A percentile compares a stretch with the other conserved stretches of the same genome.
Conservation (phyloP, 148 eudicot genomes). For the Vaccinium macrocarpon region DNA sequence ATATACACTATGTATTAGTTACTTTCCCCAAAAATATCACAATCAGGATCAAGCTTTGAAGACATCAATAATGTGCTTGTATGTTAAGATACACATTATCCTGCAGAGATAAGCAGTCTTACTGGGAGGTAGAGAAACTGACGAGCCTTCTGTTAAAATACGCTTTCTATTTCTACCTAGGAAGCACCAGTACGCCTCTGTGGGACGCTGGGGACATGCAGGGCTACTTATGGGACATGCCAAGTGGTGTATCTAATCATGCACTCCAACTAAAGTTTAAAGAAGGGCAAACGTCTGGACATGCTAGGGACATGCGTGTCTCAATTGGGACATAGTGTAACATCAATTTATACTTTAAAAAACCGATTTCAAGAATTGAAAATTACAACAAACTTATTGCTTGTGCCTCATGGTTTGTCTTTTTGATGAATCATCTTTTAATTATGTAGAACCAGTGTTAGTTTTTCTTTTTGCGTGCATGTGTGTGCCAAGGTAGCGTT, state of each 20-base stretch:
- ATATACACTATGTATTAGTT: slow-evolving; percentile 17
- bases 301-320: background rate
- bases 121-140: background rate
- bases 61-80: background rate
- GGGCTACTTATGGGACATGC: background rate
- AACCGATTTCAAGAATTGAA: background rate
- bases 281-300: background rate
- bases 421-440: too few species aligned
- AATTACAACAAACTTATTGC: background rate
- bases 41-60: background rate
- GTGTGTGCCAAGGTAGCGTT: too few species aligned
- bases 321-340: background rate
- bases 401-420: background rate
- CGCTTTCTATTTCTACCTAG: too few species aligned
- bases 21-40: background rate
- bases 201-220: background rate
- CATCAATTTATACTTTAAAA: background rate
- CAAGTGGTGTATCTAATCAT: background rate
- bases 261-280: background rate
- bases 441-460: too few species aligned
- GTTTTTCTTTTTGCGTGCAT: too few species aligned
- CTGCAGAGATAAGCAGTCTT: background rate
- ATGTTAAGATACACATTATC: background rate
- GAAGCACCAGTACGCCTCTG: background rate
- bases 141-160: background rate